Evolutionary conservation across 78 protist genomes (phyloP), one percentile per base, ranked within the genome.

Genomic region (Dictyostelium capitatum): DNA sequence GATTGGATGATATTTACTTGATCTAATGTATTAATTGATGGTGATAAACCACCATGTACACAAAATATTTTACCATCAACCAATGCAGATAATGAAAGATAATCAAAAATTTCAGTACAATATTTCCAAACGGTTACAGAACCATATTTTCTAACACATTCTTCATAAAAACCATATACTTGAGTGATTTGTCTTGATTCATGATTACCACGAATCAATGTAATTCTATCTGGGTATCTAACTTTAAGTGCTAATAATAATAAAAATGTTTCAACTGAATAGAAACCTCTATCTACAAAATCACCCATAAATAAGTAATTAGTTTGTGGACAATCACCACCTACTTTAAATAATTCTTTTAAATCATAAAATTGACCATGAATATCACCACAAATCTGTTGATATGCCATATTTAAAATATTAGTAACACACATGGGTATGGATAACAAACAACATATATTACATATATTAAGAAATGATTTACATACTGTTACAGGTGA

Each of bases 301-400:
- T 99, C 99, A 17, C 99, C 99, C 98, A 99, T 96, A 89, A 99
- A 99, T 14, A 99, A 65, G 79, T 98, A 99, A 87, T 98, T 98
- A 11, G 99, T 97, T 79, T 97, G 98, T 30, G 99, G 99, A 69
- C 95, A 70, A 30, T 98, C 97, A 8, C 99, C 99, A 0, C 99
- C 99, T 9, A 98, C 98, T 54, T 96, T 91, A 96, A 99, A 99
- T 9, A 99, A 95, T 82, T 99, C 99, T 79, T 85, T 83, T 51
- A 99, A 96, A 77, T 99, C 99, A 90, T 98, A 98, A 78, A 99
- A 99, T 90, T 98, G 99, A 4, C 99, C 99, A 89, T 99, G 99
- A 59, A 99, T 98, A 95, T 99, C 99, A 19, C 99, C 99, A 62
- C 99, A 98, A 2, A 99, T 96, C 98, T 98, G 74, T 15, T 3